A percentile compares a stretch with the other conserved stretches of the same genome.
Evolutionary conservation across 305 asterid genomes (phyloP).

Genomic region (Andrographis paniculata): DNA sequence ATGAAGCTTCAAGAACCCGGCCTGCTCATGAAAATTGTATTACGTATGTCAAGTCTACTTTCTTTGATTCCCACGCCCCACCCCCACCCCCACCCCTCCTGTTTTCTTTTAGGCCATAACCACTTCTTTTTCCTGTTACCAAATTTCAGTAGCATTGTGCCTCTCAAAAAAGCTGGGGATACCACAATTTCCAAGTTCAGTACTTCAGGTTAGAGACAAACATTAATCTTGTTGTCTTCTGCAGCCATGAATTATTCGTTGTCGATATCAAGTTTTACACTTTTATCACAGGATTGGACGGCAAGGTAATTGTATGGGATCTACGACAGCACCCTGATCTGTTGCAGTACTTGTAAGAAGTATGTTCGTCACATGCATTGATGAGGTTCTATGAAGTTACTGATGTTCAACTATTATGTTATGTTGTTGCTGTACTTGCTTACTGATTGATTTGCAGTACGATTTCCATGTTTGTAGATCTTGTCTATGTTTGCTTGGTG

Average conservation of each 20-base stretch:
- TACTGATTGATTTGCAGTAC: too few species aligned
- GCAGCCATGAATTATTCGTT: background rate
- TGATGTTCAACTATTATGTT: background rate
- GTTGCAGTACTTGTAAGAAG: conserved; percentile 35
- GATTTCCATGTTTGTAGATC: too few species aligned
- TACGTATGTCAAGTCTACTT: conserved; percentile 36
- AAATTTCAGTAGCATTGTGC: conserved; percentile 51
- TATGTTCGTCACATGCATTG: background rate
- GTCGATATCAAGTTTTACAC: background rate
- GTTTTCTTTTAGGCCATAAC: conserved; percentile 8
- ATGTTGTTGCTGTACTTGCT: too few species aligned
- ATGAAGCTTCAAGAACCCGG: conserved; percentile 50
- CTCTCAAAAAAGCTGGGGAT: conserved; percentile 51
- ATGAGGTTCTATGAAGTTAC: conserved; percentile 1
- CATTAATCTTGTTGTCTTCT: background rate
- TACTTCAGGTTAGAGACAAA: conserved; percentile 68
- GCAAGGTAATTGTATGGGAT: conserved; percentile 83
- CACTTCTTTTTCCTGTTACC: conserved; percentile 3
- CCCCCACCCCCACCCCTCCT: background rate
- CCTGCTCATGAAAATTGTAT: conserved; percentile 78
- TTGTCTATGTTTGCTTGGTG: too few species aligned
- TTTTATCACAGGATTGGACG: conserved; percentile 62
- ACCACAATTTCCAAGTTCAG: conserved; percentile 53
- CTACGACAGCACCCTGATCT: conserved; percentile 62
- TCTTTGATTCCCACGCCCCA: conserved; percentile 11